These are phyloP conservation scores for Cyclotella choctawhatcheeana DNA, from an alignment of 108 stramenopile species.

Conservation along the genomic window DNA sequence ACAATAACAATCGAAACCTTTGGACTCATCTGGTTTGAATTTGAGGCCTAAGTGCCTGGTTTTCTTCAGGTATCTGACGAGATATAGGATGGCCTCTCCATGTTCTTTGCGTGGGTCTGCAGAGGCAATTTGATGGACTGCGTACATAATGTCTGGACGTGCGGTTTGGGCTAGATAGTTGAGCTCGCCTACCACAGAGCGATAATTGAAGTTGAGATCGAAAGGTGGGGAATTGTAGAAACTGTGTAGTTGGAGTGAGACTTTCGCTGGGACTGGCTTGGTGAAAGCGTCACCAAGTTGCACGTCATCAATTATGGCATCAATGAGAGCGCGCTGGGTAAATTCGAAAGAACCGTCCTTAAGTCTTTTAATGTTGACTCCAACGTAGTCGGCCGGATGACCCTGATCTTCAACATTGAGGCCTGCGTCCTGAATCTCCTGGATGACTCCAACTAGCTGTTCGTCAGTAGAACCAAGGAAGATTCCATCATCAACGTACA, in stretches of 20 bases:
- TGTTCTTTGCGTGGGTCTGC: neutral
- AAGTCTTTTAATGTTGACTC: neutral
- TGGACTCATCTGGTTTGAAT: constrained; percentile 2
- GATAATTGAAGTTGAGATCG: neutral
- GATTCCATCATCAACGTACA: constrained; percentile 51
- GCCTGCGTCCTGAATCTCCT: constrained; percentile 34
- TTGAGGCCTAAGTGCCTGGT: neutral
- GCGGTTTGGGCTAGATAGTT: neutral
- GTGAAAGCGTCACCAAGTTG: neutral
- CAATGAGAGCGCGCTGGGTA: constrained; percentile 11
- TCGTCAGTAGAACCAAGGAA: constrained; percentile 31
- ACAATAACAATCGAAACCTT: constrained; percentile 40
- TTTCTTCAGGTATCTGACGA: constrained; percentile 12
- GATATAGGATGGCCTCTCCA: constrained; percentile 19
- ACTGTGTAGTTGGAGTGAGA: neutral
- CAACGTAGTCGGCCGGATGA: constrained; percentile 4
- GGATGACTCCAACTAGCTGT: constrained; percentile 23
- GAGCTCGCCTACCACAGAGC: neutral
- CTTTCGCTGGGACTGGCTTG: constrained; percentile 20
- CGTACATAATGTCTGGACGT: constrained; percentile 40
- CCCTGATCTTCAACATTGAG: constrained; percentile 31
- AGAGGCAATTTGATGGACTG: constrained; percentile 47
- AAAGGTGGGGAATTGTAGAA: neutral
- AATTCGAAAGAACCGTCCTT: constrained; percentile 1
- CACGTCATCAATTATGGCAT: constrained; percentile 8